phyloP scores from a whole-genome alignment of 164 flowering plant genomes.

The Platanus orientalis region DNA sequence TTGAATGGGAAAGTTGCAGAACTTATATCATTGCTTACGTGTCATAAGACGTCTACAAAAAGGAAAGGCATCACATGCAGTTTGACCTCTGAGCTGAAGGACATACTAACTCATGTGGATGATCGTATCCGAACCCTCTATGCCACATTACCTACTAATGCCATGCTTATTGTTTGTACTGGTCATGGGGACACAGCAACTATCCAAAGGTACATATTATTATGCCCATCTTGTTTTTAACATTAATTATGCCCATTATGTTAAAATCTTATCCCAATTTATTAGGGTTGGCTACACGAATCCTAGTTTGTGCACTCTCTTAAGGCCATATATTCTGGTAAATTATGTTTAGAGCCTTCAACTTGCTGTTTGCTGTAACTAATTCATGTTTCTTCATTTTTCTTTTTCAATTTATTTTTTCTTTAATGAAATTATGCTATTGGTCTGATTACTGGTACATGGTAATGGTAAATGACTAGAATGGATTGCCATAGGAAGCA shows the following conservation, averaged over 20 bases:
- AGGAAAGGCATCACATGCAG: constrained; percentile 30
- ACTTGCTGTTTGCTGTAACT: no score
- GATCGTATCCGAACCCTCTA: constrained; percentile 49
- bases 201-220: constrained; percentile 56
- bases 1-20: constrained; percentile 69
- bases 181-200: constrained; percentile 93
- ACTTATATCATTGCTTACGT: constrained; percentile 80
- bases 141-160: constrained; percentile 53
- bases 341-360: no score
- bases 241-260: no score
- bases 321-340: no score
- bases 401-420: not conserved
- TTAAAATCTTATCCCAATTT: no score
- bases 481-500: no score
- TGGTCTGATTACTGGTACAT: no score
- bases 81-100: constrained; percentile 49
- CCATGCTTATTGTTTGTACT: constrained; percentile 85
- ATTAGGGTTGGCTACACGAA: no score
- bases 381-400: not conserved
- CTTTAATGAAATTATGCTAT: no score
- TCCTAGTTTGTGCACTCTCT: no score
- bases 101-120: constrained; percentile 57
- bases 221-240: not conserved
- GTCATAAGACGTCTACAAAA: constrained; percentile 37
- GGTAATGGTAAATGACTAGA: not conserved